Base-by-base conservation (phyloP, 371 early-diverging fungal genomes). In the Syncephalastrum contaminatum region DNA sequence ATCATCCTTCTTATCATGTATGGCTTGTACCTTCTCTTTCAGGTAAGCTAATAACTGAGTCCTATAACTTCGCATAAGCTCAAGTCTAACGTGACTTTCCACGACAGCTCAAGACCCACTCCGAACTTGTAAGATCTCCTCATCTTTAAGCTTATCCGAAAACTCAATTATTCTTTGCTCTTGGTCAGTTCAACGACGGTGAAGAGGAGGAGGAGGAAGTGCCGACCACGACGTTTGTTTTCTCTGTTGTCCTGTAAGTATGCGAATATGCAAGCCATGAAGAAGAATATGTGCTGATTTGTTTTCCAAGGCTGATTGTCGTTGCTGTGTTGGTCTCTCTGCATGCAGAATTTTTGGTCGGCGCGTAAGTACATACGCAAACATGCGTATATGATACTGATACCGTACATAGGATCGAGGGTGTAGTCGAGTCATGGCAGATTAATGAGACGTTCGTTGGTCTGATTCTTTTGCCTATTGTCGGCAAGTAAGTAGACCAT, bases 391-490 rank as follows among this genome's bases (percentile, higher is more conserved):
- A n/a, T n/a, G n/a, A n/a, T n/a, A n/a, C n/a, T n/a, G n/a, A n/a
- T n/a, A n/a, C n/a, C n/a, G n/a, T 27, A 20, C 13, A 43, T 58
- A 85, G 88, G 8, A 90, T 96, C 48, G 91, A 92, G 52, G 92
- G 89, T 16, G 70, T 89, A 14, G 80, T 87, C 6, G 66, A 79
- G 14, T 60, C 64, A 25, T 85, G 84, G 80, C 77, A 79, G 8
- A 71, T 92, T 18, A 82, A 76, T 48, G 72, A 88, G 18, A 85
- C 88, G 1, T 96, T 96, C 75, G 87, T 96, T 14, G 94, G 93
- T 66, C 68, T 96, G 42, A 87, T 96, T 56, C 64, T 96, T 18
- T 63, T 96, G 15, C 93, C 95, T 1, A 88, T 95, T 51, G 92
- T 93, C 20, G 90, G 93, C 47, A 75, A 75, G 74, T 73, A 64